phyloP scores from a whole-genome alignment of 2,329 filamentous ascomycete species.

The Podosphaera fusca region DNA sequence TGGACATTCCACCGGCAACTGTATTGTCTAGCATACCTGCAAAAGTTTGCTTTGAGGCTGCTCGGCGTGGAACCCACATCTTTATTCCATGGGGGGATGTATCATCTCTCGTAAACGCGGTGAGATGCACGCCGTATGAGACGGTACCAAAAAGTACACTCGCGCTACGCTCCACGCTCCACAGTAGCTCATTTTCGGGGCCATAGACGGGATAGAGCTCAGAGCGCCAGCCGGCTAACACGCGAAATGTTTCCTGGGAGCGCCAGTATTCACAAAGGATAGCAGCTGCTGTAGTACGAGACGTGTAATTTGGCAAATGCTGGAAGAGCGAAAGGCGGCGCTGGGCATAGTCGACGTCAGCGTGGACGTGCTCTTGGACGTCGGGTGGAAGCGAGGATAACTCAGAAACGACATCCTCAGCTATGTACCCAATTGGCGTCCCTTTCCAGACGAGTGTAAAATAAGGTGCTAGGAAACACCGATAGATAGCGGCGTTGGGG shows the following conservation, averaged over 20 bases:
- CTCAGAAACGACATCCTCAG: constrained; percentile 25
- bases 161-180: constrained; percentile 56
- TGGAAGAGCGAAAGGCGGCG: constrained; percentile 42
- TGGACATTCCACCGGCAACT: constrained; percentile 63
- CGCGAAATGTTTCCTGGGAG: constrained; percentile 43
- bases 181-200: constrained; percentile 34
- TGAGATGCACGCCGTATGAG: constrained; percentile 65
- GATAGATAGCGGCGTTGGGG: constrained; percentile 31
- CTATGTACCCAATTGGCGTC: constrained; percentile 35
- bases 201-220: constrained; percentile 64
- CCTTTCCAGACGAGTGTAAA: constrained; percentile 42
- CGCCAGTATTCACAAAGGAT: constrained; percentile 44
- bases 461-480: constrained; percentile 32
- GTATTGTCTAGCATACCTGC: constrained; percentile 86
- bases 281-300: constrained; percentile 33
- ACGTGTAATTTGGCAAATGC: constrained; percentile 28
- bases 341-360: constrained; percentile 33
- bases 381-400: constrained; percentile 24
- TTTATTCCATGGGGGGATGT: constrained; percentile 32
- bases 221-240: constrained; percentile 58
- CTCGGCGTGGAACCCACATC: constrained; percentile 66
- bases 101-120: constrained; percentile 37
- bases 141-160: constrained; percentile 52
- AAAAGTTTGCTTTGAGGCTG: constrained; percentile 63
- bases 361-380: constrained; percentile 26